Evolutionary conservation across 352 stramenopile genomes (phyloP), one percentile per base, ranked within the genome.

Genomic region (Phytophthora constricta): DNA sequence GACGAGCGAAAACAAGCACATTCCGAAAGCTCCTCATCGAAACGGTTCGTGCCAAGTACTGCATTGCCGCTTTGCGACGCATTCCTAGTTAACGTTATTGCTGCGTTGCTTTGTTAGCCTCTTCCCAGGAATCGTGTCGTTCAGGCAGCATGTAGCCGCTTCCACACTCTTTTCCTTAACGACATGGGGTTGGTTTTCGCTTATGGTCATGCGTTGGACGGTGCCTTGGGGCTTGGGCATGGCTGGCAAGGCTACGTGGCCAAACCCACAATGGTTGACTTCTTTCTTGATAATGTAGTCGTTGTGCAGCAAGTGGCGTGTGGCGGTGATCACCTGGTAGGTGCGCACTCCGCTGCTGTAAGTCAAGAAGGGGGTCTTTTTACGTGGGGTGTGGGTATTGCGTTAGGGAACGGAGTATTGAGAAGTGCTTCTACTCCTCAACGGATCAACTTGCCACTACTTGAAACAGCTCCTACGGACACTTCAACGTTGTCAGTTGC

Each of bases 381-480:
- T 55, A 92, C 87, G 13, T 97, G 91, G 89, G 90, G 91, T 3
- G 70, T 79, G 4, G 85, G 81, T 1, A 50, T 85, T 26, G 81
- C 80, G 8, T 58, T 91, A 1, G 82, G 82, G 1, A 79, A 64
- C 31, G 73, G 79, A 14, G 77, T 69, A 0, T 41, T 85, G 9
- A 65, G 64, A 9, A 87, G 71, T 47, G 69, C 77, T 5, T 65
- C 54, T n/a, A 72, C 60, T 20, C 84, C 84, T 20, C 50, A 84
- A 41, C 59, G 51, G 14, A 54, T 87, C 19, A 26, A 64, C 1
- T 61, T 86, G 13, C 69, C 75, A 14, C 37, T 41, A 20, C 37
- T 54, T 1, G 28, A 70, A 33, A 17, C 8, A 41, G 41, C 9
- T 17, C n/a, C 20, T 45, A 23, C 22, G 7, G 3, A 26, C 11